Conservation (phyloP, 345 rosid species). For the Reutealis trisperma region DNA sequence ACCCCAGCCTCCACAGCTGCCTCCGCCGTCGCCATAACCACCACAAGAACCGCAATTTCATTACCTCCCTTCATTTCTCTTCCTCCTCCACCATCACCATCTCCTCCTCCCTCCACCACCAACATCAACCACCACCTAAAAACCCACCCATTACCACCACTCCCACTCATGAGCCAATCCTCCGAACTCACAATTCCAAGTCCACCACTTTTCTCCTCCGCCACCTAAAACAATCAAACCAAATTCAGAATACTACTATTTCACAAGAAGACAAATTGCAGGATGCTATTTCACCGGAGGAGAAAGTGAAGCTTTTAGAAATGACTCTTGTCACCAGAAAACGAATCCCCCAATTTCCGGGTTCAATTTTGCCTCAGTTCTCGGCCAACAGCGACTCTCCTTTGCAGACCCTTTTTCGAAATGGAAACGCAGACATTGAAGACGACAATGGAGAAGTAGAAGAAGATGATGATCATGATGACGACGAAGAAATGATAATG, state of each 20-base stretch:
- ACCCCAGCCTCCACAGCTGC: slow-evolving; percentile 26
- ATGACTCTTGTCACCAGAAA: slow-evolving; percentile 50
- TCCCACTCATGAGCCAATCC: slow-evolving; percentile 25
- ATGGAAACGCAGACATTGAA: not conserved
- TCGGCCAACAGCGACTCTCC: slow-evolving; percentile 42
- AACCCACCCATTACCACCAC: not conserved
- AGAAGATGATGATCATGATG: slow-evolving; percentile 6
- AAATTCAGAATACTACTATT: slow-evolving; percentile 10
- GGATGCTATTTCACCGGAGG: slow-evolving; percentile 36
- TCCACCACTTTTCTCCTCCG: slow-evolving; percentile 44
- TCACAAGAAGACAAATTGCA: slow-evolving; percentile 19
- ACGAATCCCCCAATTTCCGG: slow-evolving; percentile 73
- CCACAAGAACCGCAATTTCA: slow-evolving; percentile 11
- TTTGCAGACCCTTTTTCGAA: slow-evolving; percentile 37
- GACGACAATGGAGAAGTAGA: slow-evolving; percentile 28
- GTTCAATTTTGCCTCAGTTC: slow-evolving; percentile 48
- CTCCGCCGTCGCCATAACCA: slow-evolving; percentile 24
- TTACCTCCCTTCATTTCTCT: slow-evolving; percentile 2
- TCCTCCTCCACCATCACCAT: slow-evolving; percentile 19
- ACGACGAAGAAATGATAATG: slow-evolving; percentile 51
- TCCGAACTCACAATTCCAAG: slow-evolving; percentile 61
- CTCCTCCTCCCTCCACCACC: slow-evolving; percentile 36
- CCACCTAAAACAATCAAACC: slow-evolving; percentile 29
- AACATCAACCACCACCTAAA: not conserved
- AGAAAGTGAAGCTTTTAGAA: slow-evolving; percentile 54